phyloP scores from a whole-genome alignment of 495 filamentous ascomycete species.

The Neurospora sp. region DNA sequence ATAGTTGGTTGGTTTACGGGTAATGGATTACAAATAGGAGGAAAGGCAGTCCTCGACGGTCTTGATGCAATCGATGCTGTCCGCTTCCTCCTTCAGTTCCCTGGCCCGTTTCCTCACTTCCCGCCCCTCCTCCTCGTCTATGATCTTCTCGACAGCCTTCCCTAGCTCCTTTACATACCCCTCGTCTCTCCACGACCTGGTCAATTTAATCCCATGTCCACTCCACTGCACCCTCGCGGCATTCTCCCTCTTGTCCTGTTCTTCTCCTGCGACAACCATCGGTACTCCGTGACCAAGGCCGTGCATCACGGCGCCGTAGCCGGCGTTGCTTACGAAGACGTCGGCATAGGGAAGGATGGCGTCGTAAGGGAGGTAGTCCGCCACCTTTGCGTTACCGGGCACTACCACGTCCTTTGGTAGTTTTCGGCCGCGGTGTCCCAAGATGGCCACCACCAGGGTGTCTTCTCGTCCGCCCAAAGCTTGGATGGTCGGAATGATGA shows the following conservation, averaged over 20 bases:
- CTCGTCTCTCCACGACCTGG: neutral
- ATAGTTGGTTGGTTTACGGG: neutral
- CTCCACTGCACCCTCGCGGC: conserved; percentile 19
- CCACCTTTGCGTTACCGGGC: conserved; percentile 20
- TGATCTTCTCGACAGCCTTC: conserved; percentile 18
- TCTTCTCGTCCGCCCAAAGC: conserved; percentile 15
- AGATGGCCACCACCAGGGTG: conserved; percentile 23
- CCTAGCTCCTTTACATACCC: conserved; percentile 15
- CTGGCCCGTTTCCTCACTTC: neutral
- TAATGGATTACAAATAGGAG: neutral
- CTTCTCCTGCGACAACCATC: conserved; percentile 28
- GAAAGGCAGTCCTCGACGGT: conserved; percentile 3
- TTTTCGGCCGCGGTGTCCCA: conserved; percentile 17
- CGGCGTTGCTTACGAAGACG: conserved; percentile 29
- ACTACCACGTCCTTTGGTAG: conserved; percentile 5
- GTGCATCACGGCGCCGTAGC: conserved; percentile 30
- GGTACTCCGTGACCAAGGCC: conserved; percentile 28
- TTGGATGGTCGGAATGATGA: conserved; percentile 26
- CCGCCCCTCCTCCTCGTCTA: conserved; percentile 7
- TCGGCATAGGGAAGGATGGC: conserved; percentile 22
- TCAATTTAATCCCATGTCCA: conserved; percentile 26
- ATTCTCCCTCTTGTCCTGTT: conserved; percentile 30
- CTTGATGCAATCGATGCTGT: conserved; percentile 14
- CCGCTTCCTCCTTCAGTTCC: conserved; percentile 14
- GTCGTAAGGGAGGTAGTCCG: conserved; percentile 29